phyloP scores from a whole-genome alignment of 805 yeast species.

The Candida multigemmis region DNA sequence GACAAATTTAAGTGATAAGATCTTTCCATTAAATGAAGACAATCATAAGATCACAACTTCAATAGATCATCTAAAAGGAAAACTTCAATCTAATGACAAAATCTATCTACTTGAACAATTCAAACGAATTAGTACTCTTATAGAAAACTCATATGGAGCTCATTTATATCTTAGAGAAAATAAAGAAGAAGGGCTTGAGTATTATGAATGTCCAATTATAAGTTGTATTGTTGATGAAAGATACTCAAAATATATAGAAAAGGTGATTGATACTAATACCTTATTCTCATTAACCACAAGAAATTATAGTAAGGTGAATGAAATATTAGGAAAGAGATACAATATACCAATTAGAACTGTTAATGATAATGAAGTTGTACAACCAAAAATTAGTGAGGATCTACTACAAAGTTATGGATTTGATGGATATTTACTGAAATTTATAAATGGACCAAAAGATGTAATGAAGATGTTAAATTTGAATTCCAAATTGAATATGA shows the following conservation, averaged over 20 bases:
- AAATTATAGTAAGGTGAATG: conserved; percentile 30
- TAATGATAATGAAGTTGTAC: conserved; percentile 9
- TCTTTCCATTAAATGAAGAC: conserved; percentile 2
- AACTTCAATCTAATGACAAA: conserved; percentile 40
- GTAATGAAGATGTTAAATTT: conserved; percentile 69
- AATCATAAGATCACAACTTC: no score
- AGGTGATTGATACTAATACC: conserved; percentile 44
- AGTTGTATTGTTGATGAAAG: conserved; percentile 45
- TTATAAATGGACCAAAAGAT: conserved; percentile 59
- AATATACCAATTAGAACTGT: conserved; percentile 52
- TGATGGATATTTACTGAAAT: conserved; percentile 71
- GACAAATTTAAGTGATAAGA: not conserved
- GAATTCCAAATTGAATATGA: conserved; percentile 33
- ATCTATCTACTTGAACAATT: conserved; percentile 34
- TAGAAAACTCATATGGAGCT: conserved; percentile 30
- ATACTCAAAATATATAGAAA: conserved; percentile 49
- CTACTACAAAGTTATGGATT: conserved; percentile 50
- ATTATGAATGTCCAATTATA: conserved; percentile 70
- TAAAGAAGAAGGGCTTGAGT: conserved; percentile 26
- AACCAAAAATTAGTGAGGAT: conserved; percentile 12
- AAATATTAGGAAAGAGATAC: conserved; percentile 20
- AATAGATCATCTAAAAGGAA: no score
- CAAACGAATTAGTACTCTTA: conserved; percentile 21
- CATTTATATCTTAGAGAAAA: conserved; percentile 32
- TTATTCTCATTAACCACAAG: conserved; percentile 48